Conservation (phyloP, 306 rosid genomes). For the Dryas octopetala region DNA sequence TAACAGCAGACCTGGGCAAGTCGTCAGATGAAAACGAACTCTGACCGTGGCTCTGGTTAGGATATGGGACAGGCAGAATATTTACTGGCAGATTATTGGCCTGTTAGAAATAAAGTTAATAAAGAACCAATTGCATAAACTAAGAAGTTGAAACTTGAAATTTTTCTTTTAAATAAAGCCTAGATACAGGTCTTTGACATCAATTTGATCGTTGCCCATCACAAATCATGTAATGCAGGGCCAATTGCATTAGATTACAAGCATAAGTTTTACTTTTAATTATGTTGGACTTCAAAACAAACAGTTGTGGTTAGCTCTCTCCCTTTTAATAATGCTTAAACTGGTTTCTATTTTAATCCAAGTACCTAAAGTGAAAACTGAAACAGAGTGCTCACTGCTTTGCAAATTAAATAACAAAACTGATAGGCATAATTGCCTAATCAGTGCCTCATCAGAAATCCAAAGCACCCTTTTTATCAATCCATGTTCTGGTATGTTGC, state of each 20-base stretch:
- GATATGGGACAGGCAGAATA: slow-evolving; percentile 68
- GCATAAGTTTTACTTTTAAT: background rate
- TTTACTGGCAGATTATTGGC: slow-evolving; percentile 80
- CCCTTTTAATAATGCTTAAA: background rate
- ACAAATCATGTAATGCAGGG: slow-evolving; percentile 11
- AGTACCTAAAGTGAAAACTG: background rate
- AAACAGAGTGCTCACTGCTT: background rate
- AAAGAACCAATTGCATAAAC: slow-evolving; percentile 26
- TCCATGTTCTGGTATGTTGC: background rate
- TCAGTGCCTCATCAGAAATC: background rate
- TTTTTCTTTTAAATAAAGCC: slow-evolving; percentile 12
- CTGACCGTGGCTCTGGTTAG: slow-evolving; percentile 85
- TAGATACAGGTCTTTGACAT: background rate
- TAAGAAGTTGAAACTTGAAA: slow-evolving; percentile 4
- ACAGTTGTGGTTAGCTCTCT: background rate
- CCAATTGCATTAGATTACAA: slow-evolving; percentile 10
- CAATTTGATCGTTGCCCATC: background rate
- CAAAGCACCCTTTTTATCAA: background rate
- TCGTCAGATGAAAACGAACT: slow-evolving; percentile 88
- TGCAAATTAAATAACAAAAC: background rate
- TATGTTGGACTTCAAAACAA: background rate
- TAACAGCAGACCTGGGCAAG: slow-evolving; percentile 80
- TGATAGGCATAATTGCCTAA: background rate
- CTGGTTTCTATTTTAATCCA: background rate
- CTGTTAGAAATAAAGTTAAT: slow-evolving; percentile 47